Evolutionary conservation across 1,139 yeast genomes (phyloP).

Genomic region (Taphrina flavorubra): DNA sequence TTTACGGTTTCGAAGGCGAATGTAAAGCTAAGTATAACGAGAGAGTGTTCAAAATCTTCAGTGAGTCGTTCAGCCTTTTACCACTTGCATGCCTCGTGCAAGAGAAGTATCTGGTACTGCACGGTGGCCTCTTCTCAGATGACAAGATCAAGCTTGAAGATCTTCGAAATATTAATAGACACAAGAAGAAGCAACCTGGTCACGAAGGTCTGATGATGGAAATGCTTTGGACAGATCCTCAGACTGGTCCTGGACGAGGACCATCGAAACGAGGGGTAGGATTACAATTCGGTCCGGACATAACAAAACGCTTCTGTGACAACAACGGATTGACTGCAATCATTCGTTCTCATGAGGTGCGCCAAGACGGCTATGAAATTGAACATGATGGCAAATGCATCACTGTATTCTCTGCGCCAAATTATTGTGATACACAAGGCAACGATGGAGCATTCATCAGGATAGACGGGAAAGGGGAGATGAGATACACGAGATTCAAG

Average conservation of each 20-base stretch:
- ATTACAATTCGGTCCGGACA: conserved; percentile 94
- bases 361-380: conserved; percentile 85
- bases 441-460: conserved; percentile 89
- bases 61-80: conserved; percentile 82
- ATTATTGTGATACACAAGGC: conserved; percentile 83
- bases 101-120: conserved; percentile 80
- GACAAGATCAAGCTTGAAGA: conserved; percentile 75
- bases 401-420: conserved; percentile 96
- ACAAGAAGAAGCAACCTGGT: conserved; percentile 77
- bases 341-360: conserved; percentile 92
- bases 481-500: conserved; percentile 65
- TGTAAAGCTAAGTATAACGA: conserved; percentile 88
- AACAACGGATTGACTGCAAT: conserved; percentile 74
- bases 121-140: conserved; percentile 90
- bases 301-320: conserved; percentile 78
- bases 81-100: conserved; percentile 88
- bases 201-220: conserved; percentile 95
- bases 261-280: conserved; percentile 96
- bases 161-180: conserved; percentile 71
- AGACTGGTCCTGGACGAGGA: conserved; percentile 72
- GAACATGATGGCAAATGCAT: conserved; percentile 86
- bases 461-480: conserved; percentile 55
- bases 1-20: conserved; percentile 95
- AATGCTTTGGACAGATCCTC: conserved; percentile 97
- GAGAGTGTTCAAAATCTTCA: conserved; percentile 79